Base-by-base conservation (phyloP, 768 basidiomycete genomes). In the Boletellus sp. region DNA sequence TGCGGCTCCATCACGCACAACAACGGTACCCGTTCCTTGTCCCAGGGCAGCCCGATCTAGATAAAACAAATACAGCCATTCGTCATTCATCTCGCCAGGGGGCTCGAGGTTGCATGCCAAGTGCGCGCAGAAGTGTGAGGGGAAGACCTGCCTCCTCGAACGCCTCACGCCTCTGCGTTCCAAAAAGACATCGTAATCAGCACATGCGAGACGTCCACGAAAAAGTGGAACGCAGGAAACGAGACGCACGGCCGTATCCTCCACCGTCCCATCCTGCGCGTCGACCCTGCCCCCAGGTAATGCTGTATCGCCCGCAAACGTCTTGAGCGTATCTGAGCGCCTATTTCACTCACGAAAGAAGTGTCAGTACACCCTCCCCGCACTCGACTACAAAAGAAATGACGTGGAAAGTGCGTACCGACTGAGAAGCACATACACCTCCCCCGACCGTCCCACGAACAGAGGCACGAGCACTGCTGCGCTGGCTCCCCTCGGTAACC, bases 261-360 rank as follows among this genome's bases (percentile, higher is more conserved):
- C 93, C 3, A 84, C 71, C 35, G 78, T 81, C 54, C 59, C 64
- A 63, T 94, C 92, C 35, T 70, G 74, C 2, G 72, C 71, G 15
- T 95, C 92, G 7, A 84, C 76, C 62, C 84, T 90, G 0, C 93
- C 92, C 6, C 93, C 92, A 0, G 92, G 93, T 5, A 95, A 69
- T 1, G 90, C 87, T 0, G 93, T 95, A 63, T 94, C 93, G 0
- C 90, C 90, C 1, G 92, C 87, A 58, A 88, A 95, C 9, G 84
- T 77, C 33, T 82, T 74, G 57, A 95, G 70, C 3, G 79, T 79
- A 0, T 84, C 75, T 2, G 91, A 83, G 2, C 92, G 83, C 53
- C 92, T 94, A 38, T 19, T 20, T 12, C n/a, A 33, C 12, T 26
- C 4, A 17, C n/a, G 15, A 7, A 37, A 1, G 6, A 28, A 15